Evolutionary conservation across 345 rosid species (phyloP).

Genomic region (Euphorbia peplus): DNA sequence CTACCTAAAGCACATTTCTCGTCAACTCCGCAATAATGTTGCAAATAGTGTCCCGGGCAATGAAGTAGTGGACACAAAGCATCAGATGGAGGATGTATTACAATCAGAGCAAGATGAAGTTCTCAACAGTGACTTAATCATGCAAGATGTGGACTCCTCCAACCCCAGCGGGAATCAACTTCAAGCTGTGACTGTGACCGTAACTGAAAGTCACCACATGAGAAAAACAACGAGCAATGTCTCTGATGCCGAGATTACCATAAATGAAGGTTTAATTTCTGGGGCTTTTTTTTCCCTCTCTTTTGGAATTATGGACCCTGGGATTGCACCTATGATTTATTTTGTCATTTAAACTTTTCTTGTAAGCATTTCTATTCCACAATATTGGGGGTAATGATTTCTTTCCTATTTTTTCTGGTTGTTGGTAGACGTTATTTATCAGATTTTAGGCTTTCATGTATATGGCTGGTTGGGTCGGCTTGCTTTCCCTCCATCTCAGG

Average conservation of each 20-base stretch:
- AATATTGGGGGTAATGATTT: no score
- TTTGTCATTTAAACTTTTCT: no score
- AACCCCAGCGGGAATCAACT: background rate
- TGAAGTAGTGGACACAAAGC: background rate
- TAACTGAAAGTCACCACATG: background rate
- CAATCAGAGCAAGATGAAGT: background rate
- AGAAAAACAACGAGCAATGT: slow-evolving; percentile 3
- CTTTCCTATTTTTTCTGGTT: background rate
- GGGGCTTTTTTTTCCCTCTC: background rate
- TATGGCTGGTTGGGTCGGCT: slow-evolving; percentile 30
- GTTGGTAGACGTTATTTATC: slow-evolving; percentile 9
- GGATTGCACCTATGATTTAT: background rate
- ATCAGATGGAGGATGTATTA: background rate
- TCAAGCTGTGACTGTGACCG: background rate
- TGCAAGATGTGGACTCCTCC: background rate
- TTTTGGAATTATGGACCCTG: no score
- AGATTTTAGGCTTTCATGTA: background rate
- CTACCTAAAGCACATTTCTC: no score
- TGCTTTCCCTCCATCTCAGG: slow-evolving; percentile 19
- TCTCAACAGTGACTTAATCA: background rate
- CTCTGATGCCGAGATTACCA: background rate
- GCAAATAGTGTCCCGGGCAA: background rate
- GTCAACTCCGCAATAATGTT: background rate
- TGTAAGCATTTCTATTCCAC: no score
- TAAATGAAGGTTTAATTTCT: slow-evolving; percentile 14